Percentiles rank a stretch among this genome's conserved stretches.
These are phyloP conservation scores for Mimosa pudica DNA, from an alignment of 306 rosid species.

Conservation along the genomic window DNA sequence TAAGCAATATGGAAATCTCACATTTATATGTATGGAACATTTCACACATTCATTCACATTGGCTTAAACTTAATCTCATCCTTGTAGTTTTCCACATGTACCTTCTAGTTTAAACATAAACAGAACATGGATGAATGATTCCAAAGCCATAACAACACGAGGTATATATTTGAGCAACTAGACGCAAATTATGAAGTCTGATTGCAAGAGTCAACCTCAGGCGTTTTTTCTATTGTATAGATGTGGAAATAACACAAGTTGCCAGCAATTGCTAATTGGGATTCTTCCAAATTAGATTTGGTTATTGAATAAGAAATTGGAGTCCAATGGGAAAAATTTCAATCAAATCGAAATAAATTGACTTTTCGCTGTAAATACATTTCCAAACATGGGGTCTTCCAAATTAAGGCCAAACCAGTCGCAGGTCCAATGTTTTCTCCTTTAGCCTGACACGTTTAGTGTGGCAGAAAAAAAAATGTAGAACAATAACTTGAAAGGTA, in stretches of 20 bases:
- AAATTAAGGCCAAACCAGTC: neutral
- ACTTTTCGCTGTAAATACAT: too few species aligned
- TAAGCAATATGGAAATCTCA: neutral
- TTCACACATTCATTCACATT: neutral
- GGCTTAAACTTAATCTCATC: neutral
- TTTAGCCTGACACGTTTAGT: neutral
- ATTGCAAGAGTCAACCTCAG: too few species aligned
- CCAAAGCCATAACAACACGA: neutral
- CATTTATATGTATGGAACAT: neutral
- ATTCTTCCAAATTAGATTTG: too few species aligned
- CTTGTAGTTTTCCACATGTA: neutral
- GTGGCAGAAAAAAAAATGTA: neutral
- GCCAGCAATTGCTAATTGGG: too few species aligned
- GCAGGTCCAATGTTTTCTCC: neutral
- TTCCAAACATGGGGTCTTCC: neutral
- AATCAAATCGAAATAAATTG: too few species aligned
- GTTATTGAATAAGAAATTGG: too few species aligned
- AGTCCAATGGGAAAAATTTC: too few species aligned
- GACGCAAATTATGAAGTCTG: too few species aligned
- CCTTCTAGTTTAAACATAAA: neutral
- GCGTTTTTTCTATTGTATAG: too few species aligned
- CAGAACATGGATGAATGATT: neutral
- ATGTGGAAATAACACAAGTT: too few species aligned
- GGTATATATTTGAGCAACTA: neutral
- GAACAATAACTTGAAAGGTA: neutral